Percentiles rank a stretch among this genome's conserved stretches.
Evolutionary conservation across 495 filamentous ascomycete genomes (phyloP).

Genomic region (Penicillium coffeae): DNA sequence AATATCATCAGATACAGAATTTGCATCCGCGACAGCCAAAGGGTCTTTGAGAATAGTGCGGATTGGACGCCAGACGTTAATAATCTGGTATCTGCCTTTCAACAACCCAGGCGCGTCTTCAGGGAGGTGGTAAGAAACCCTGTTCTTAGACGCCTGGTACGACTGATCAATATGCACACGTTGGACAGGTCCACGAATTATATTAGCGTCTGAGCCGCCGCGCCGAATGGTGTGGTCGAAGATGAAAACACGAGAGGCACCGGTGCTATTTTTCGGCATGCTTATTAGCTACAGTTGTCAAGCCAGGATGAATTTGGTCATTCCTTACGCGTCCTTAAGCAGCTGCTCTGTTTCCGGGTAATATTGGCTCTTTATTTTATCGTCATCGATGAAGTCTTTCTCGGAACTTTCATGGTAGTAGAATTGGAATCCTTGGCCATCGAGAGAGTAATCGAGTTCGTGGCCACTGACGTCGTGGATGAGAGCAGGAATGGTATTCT

Average conservation of each 20-base stretch:
- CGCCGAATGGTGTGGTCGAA: constrained; percentile 77
- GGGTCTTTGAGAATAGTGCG: constrained; percentile 60
- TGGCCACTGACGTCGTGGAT: constrained; percentile 48
- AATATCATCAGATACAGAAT: constrained; percentile 42
- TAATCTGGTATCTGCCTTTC: constrained; percentile 66
- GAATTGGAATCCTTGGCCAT: constrained; percentile 48
- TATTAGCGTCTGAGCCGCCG: constrained; percentile 5
- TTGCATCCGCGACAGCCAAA: constrained; percentile 55
- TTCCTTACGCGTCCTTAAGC: constrained; percentile 53
- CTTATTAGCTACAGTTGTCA: not conserved
- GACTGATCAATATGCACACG: constrained; percentile 72
- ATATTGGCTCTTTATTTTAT: constrained; percentile 60
- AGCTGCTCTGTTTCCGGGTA: constrained; percentile 65
- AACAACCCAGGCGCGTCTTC: constrained; percentile 59
- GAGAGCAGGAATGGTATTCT: constrained; percentile 24
- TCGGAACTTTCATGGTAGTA: constrained; percentile 45
- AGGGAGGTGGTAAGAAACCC: constrained; percentile 59
- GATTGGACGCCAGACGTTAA: constrained; percentile 79
- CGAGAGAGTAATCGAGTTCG: constrained; percentile 48
- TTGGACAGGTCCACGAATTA: constrained; percentile 58
- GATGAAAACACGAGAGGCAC: constrained; percentile 57
- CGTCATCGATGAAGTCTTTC: constrained; percentile 58
- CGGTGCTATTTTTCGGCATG: constrained; percentile 35
- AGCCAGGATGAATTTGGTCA: not conserved
- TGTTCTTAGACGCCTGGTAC: constrained; percentile 52